Percentiles rank a stretch among this genome's conserved stretches.
Conservation (phyloP, 177 flowering plant genomes). For the Telopea speciosissima region DNA sequence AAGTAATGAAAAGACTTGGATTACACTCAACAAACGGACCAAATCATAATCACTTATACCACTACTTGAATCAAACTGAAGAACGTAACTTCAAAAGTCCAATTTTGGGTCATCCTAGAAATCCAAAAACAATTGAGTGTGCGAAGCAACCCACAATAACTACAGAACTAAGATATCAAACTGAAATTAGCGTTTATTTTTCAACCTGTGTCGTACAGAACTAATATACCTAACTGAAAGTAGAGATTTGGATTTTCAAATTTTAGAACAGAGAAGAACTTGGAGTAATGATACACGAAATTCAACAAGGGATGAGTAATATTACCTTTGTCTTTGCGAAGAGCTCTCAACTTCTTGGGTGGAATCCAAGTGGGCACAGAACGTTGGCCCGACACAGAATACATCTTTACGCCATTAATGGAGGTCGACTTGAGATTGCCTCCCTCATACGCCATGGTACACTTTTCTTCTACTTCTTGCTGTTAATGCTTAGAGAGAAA, state of each 20-base stretch:
- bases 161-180: no score
- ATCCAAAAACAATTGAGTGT: no score
- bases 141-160: no score
- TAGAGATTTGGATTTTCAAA: neutral
- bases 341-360: slow-evolving; percentile 66
- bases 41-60: no score
- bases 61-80: no score
- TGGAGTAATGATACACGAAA: neutral
- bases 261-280: neutral
- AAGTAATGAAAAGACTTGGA: no score
- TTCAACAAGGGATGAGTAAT: neutral
- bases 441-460: slow-evolving; percentile 37
- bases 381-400: slow-evolving; percentile 53
- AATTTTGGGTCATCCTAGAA: no score
- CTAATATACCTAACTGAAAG: neutral
- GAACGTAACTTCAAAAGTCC: no score
- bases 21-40: no score
- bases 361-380: slow-evolving; percentile 64
- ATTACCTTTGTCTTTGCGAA: slow-evolving; percentile 57
- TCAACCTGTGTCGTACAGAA: no score
- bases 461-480: neutral
- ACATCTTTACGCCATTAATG: slow-evolving; percentile 76
- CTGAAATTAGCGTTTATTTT: no score
- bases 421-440: slow-evolving; percentile 62
- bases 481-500: no score